Conservation (phyloP, 2,329 filamentous ascomycete genomes). For the Aspergillus ibericus region DNA sequence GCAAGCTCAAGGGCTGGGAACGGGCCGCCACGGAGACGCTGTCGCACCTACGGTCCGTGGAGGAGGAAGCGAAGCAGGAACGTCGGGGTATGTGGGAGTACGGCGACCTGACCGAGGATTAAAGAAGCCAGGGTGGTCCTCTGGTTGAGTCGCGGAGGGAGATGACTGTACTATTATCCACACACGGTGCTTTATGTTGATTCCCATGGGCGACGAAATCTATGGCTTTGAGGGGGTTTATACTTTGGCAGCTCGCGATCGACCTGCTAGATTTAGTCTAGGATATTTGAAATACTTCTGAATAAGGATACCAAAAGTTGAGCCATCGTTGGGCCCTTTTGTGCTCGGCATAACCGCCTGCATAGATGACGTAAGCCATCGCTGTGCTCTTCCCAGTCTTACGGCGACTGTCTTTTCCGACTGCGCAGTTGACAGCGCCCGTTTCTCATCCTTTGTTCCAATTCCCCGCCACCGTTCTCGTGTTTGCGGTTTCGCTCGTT, state of each 20-base stretch:
- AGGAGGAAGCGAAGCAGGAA: constrained; percentile 75
- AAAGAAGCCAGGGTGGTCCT: constrained; percentile 25
- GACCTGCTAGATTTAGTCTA: constrained; percentile 11
- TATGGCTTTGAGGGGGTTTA: constrained; percentile 2
- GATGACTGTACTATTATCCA: constrained; percentile 13
- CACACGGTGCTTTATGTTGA: constrained; percentile 5
- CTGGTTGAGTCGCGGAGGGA: not conserved
- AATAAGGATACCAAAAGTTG: constrained; percentile 1
- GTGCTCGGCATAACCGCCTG: not conserved
- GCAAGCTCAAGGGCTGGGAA: constrained; percentile 92
- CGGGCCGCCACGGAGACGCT: constrained; percentile 71
- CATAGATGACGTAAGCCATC: constrained; percentile 1
- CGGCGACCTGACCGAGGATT: constrained; percentile 91
- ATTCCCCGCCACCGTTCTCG: not conserved
- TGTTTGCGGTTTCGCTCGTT: not conserved
- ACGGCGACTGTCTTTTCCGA: not conserved
- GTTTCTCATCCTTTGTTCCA: not conserved
- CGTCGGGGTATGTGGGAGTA: constrained; percentile 97
- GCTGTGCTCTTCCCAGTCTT: not conserved
- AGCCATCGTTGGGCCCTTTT: not conserved
- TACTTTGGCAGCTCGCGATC: not conserved
- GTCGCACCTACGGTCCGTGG: constrained; percentile 68
- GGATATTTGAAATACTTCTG: constrained; percentile 5
- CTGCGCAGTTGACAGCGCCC: not conserved
- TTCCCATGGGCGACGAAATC: constrained; percentile 4